phyloP scores from a whole-genome alignment of 805 yeast genomes.

The Candida pseudofarinosa region DNA sequence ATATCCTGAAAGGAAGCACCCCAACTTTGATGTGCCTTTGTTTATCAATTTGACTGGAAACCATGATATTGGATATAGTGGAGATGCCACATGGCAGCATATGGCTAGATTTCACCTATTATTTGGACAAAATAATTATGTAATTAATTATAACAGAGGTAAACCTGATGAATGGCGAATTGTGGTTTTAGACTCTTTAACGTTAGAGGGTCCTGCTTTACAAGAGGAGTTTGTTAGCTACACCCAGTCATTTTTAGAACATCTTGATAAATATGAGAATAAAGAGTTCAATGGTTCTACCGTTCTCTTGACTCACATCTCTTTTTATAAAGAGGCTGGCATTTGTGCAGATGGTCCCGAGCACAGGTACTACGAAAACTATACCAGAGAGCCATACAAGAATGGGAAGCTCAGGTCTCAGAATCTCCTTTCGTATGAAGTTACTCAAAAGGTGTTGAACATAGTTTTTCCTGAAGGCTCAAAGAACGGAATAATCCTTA shows the following conservation, averaged over 20 bases:
- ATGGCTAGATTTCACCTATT: constrained; percentile 69
- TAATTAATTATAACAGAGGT: constrained; percentile 62
- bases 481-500: constrained; percentile 73
- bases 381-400: constrained; percentile 62
- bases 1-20: constrained; percentile 18
- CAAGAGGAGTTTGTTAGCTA: constrained; percentile 64
- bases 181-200: constrained; percentile 79
- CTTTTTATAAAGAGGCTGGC: constrained; percentile 78
- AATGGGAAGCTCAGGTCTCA: constrained; percentile 74
- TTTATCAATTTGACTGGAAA: constrained; percentile 88
- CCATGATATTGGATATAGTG: constrained; percentile 93
- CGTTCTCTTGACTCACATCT: constrained; percentile 81
- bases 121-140: constrained; percentile 84
- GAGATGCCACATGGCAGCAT: constrained; percentile 91
- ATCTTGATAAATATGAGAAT: constrained; percentile 46
- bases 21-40: constrained; percentile 52
- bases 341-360: constrained; percentile 84
- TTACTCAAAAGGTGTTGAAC: constrained; percentile 64
- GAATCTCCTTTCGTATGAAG: constrained; percentile 70
- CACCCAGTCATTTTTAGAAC: constrained; percentile 71
- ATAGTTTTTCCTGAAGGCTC: constrained; percentile 60
- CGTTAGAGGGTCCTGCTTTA: constrained; percentile 86
- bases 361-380: constrained; percentile 43
- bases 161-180: constrained; percentile 77
- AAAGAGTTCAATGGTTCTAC: constrained; percentile 68